Evolutionary conservation across 2,329 filamentous ascomycete species (phyloP).

Genomic region (Esteya vermicola): DNA sequence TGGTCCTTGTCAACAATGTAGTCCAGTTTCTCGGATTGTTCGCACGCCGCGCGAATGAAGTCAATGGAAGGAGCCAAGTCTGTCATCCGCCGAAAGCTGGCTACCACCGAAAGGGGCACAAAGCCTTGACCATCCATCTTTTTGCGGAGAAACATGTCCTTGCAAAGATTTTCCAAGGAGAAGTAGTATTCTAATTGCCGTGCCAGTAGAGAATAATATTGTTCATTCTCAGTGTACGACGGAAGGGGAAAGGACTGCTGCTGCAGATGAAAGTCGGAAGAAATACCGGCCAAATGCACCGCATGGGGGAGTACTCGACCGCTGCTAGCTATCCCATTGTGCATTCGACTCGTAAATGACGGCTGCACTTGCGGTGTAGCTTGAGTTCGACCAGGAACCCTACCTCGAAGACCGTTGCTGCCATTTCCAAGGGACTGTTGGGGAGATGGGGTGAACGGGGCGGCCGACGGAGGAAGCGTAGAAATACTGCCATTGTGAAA

Average conservation of each 20-base stretch:
- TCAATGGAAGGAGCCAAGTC: constrained; percentile 57
- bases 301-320: constrained; percentile 15
- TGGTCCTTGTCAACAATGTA: constrained; percentile 62
- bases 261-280: constrained; percentile 7
- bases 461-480: constrained; percentile 10
- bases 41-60: constrained; percentile 60
- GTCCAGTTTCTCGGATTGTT: constrained; percentile 59
- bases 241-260: not conserved
- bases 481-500: constrained; percentile 15
- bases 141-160: constrained; percentile 75
- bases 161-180: constrained; percentile 87
- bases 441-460: constrained; percentile 29
- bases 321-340: constrained; percentile 8
- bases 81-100: constrained; percentile 76
- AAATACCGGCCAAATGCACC: constrained; percentile 6
- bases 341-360: constrained; percentile 1
- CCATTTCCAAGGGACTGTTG: constrained; percentile 23
- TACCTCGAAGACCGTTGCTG: constrained; percentile 2
- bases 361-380: constrained; percentile 2
- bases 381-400: constrained; percentile 5
- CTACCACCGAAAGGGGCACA: constrained; percentile 65
- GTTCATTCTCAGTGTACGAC: constrained; percentile 6
- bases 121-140: constrained; percentile 96
- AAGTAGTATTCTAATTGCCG: constrained; percentile 80
- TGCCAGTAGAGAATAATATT: constrained; percentile 27